A percentile compares a stretch with the other conserved stretches of the same genome.
Conservation (phyloP, 257 asterid genomes). For the Nyctanthes arbortristis region DNA sequence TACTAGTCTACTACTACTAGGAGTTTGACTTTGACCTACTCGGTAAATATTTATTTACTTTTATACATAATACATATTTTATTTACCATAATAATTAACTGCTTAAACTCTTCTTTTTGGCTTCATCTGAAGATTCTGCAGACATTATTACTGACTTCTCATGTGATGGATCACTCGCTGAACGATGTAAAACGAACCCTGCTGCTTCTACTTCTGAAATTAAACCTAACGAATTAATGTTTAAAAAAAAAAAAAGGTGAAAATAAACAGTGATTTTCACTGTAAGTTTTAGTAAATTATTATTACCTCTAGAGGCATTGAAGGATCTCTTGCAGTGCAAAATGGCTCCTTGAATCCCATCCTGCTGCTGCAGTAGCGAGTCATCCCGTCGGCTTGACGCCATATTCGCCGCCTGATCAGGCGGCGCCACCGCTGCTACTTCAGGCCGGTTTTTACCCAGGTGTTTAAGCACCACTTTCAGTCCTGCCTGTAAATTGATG, state of each 20-base stretch:
- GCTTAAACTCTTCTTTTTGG: slow-evolving; percentile 17
- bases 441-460: slow-evolving; percentile 84
- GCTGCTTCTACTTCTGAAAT: slow-evolving; percentile 53
- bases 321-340: slow-evolving; percentile 86
- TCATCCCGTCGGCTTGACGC: slow-evolving; percentile 68
- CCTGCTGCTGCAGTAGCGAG: slow-evolving; percentile 73
- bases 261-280: background rate
- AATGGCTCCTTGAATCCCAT: slow-evolving; percentile 90
- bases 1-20: slow-evolving; percentile 24
- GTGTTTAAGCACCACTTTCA: slow-evolving; percentile 57
- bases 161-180: slow-evolving; percentile 63
- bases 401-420: slow-evolving; percentile 23
- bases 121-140: slow-evolving; percentile 32
- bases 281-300: background rate
- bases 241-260: background rate
- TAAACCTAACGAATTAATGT: background rate
- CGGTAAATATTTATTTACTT: slow-evolving; percentile 24
- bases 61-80: slow-evolving; percentile 16
- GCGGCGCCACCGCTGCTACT: slow-evolving; percentile 40
- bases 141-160: slow-evolving; percentile 44
- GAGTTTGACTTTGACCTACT: slow-evolving; percentile 52
- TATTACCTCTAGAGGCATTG: slow-evolving; percentile 69
- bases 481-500: slow-evolving; percentile 58
- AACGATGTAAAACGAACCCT: slow-evolving; percentile 49
- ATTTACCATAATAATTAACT: slow-evolving; percentile 7